These are phyloP conservation scores for Stephanodiscus minutulus DNA, from an alignment of 108 stramenopile genomes.

Conservation along the genomic window DNA sequence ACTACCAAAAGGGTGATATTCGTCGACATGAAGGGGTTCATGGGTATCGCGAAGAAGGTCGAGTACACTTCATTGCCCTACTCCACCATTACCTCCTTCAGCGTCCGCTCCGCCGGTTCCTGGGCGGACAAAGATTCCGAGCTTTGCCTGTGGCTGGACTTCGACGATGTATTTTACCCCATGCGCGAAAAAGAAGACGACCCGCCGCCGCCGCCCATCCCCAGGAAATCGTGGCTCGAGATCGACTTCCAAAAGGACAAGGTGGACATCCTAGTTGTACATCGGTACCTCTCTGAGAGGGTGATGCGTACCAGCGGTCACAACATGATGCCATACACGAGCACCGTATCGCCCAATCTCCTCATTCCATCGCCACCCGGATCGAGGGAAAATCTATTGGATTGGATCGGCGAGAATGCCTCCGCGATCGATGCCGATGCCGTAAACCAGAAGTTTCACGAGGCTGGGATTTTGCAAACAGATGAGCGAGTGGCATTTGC, in stretches of 20 bases:
- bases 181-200: conserved; percentile 46
- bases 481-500: conserved; percentile 68
- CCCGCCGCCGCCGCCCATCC: conserved; percentile 60
- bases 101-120: conserved; percentile 54
- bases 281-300: conserved; percentile 60
- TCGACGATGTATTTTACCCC: conserved; percentile 59
- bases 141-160: conserved; percentile 61
- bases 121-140: conserved; percentile 63
- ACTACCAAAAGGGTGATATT: conserved; percentile 61
- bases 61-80: conserved; percentile 63
- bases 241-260: conserved; percentile 77
- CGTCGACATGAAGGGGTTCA: conserved; percentile 64
- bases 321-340: conserved; percentile 37
- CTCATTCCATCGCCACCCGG: conserved; percentile 35
- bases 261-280: conserved; percentile 59
- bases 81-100: conserved; percentile 52
- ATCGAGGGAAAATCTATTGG: conserved; percentile 44
- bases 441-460: conserved; percentile 53
- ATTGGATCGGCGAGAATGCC: conserved; percentile 63
- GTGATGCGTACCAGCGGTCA: conserved; percentile 40
- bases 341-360: conserved; percentile 35
- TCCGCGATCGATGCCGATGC: conserved; percentile 53
- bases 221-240: conserved; percentile 47
- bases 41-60: conserved; percentile 56
- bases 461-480: conserved; percentile 53